A percentile compares a stretch with the other conserved stretches of the same genome.
Conservation (phyloP, 495 filamentous ascomycete genomes). For the Hypoxylon subgilvum region DNA sequence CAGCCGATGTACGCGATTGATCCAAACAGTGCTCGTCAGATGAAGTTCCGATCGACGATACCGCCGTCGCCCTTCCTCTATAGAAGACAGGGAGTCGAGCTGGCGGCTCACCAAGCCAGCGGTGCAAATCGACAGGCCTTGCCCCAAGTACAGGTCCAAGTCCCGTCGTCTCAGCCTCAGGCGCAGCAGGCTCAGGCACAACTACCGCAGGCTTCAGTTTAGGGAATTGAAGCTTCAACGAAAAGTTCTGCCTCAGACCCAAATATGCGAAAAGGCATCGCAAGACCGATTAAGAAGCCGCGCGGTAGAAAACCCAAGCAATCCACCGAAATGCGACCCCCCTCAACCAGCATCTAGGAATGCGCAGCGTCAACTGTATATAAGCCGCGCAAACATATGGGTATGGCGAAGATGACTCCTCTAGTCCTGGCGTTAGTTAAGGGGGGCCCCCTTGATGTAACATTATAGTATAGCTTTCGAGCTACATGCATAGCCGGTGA, state of each 20-base stretch:
- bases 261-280: too few relatives aligned
- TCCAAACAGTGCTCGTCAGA: conserved; percentile 69
- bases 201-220: conserved; percentile 16
- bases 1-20: conserved; percentile 70
- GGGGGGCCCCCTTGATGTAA: conserved; percentile 2
- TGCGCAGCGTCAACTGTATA: conserved; percentile 25
- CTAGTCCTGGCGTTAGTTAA: not conserved
- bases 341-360: not conserved
- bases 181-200: conserved; percentile 54
- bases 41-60: conserved; percentile 76
- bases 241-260: too few relatives aligned
- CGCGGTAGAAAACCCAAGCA: not conserved
- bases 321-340: not conserved
- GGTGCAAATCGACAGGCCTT: conserved; percentile 29
- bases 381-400: conserved; percentile 18
- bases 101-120: conserved; percentile 20
- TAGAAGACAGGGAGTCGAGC: conserved; percentile 33
- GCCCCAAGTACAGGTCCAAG: conserved; percentile 42
- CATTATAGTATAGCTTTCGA: conserved; percentile 21
- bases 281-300: too few relatives aligned
- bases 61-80: conserved; percentile 53
- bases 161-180: conserved; percentile 29
- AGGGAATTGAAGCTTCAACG: too few relatives aligned
- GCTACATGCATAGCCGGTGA: conserved; percentile 35
- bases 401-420: not conserved